Evolutionary conservation across 2,329 filamentous ascomycete species (phyloP).

Genomic region (Aspergillus fijiensis): DNA sequence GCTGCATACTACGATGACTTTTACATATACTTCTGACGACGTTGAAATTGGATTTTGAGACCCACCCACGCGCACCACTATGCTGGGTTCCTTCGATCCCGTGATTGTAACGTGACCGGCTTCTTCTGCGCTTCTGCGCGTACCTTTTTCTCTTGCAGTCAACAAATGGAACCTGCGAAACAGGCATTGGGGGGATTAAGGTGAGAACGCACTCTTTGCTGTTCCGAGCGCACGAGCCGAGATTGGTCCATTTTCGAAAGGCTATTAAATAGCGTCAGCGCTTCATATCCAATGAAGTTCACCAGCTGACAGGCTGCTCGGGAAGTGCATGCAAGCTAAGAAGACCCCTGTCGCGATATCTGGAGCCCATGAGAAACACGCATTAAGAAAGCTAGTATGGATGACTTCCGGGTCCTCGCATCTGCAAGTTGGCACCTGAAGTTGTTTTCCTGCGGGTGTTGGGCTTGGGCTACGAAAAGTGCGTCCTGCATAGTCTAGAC

Average conservation of each 20-base stretch:
- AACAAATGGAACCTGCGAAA: constrained; percentile 35
- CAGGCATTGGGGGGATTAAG: constrained; percentile 25
- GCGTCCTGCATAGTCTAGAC: constrained; percentile 1
- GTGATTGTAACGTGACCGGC: constrained; percentile 39
- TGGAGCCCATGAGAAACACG: constrained; percentile 13
- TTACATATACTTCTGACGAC: constrained; percentile 24
- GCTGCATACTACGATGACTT: constrained; percentile 8
- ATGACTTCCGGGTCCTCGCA: constrained; percentile 25
- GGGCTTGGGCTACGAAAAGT: constrained; percentile 8
- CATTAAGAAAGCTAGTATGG: constrained; percentile 14
- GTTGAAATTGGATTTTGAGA: constrained; percentile 42
- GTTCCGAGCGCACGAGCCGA: constrained; percentile 14
- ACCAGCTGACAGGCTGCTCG: constrained; percentile 15
- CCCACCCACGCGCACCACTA: constrained; percentile 39
- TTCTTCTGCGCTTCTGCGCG: constrained; percentile 34
- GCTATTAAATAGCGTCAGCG: constrained; percentile 26
- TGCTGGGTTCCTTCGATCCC: constrained; percentile 39
- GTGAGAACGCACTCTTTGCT: constrained; percentile 24
- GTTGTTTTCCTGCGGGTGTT: constrained; percentile 11
- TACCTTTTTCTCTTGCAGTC: constrained; percentile 23
- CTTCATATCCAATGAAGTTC: constrained; percentile 27
- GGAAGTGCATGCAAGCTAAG: constrained; percentile 32
- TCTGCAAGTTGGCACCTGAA: constrained; percentile 24
- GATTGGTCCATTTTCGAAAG: constrained; percentile 28
- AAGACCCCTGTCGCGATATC: constrained; percentile 18